A percentile compares a stretch with the other conserved stretches of the same genome.
phyloP scores from a whole-genome alignment of 192 early-diverging fungal species.

The Tieghemiomyces parasiticus region DNA sequence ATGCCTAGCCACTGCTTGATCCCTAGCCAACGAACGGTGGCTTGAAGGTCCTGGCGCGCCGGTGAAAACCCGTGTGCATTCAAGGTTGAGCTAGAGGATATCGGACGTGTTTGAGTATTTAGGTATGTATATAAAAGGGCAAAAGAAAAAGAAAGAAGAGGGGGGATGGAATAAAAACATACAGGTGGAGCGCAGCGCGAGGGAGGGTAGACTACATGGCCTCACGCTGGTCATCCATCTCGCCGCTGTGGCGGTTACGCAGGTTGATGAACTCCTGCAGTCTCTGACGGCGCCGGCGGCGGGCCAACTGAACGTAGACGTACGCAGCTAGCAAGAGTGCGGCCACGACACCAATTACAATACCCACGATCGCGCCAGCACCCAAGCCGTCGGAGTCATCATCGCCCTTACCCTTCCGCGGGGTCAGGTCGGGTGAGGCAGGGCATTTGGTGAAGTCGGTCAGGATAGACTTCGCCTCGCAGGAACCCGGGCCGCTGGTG shows the following conservation, averaged over 20 bases:
- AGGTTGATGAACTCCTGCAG: constrained; percentile 11
- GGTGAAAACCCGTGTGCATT: too few relatives aligned
- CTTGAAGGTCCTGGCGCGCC: too few relatives aligned
- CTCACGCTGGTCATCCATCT: constrained; percentile 5
- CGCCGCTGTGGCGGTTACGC: constrained; percentile 3
- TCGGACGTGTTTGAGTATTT: too few relatives aligned
- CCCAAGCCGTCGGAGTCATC: background rate
- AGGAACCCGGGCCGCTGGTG: background rate
- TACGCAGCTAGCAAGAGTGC: background rate
- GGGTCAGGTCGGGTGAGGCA: background rate
- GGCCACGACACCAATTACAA: background rate
- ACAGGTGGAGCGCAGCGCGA: too few relatives aligned
- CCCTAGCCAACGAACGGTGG: too few relatives aligned
- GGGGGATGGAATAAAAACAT: too few relatives aligned
- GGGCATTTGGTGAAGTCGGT: background rate
- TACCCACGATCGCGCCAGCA: background rate
- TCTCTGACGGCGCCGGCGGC: constrained; percentile 5
- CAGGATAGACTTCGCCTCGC: background rate
- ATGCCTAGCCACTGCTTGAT: too few relatives aligned
- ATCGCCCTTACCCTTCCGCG: background rate
- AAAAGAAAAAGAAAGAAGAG: too few relatives aligned
- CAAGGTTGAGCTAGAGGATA: too few relatives aligned
- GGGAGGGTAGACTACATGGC: too few relatives aligned
- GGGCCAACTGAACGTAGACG: background rate
- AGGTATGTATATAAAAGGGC: too few relatives aligned